Evolutionary conservation across 768 basidiomycete species (phyloP).

Genomic region (Boletus rufocinnamomeus): DNA sequence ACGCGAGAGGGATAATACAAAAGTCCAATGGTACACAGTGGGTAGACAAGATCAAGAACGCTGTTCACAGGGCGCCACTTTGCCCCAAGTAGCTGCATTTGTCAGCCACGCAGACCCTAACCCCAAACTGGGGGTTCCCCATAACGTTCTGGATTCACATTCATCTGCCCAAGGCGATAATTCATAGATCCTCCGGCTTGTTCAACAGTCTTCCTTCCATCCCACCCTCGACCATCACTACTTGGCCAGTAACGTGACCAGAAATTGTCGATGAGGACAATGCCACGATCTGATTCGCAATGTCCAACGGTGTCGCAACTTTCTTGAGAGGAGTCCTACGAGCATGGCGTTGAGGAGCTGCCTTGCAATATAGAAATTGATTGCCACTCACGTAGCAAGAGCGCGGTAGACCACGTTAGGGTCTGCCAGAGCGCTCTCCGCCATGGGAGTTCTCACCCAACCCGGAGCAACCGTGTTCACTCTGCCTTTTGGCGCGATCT

Average conservation of each 20-base stretch:
- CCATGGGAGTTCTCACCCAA: slow-evolving; percentile 68
- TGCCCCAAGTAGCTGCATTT: slow-evolving; percentile 4
- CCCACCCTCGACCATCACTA: slow-evolving; percentile 72
- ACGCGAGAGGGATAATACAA: background rate
- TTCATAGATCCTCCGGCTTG: slow-evolving; percentile 37
- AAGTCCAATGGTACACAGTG: background rate
- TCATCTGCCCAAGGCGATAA: background rate
- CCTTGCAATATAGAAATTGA: background rate
- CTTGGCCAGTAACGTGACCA: slow-evolving; percentile 71
- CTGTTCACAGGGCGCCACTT: background rate
- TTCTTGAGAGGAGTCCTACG: slow-evolving; percentile 69
- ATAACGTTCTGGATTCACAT: background rate
- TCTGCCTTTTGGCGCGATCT: slow-evolving; percentile 67
- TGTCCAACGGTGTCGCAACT: slow-evolving; percentile 58
- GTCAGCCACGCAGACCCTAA: slow-evolving; percentile 31
- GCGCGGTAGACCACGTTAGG: slow-evolving; percentile 55
- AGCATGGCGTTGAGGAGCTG: background rate
- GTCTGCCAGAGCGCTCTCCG: slow-evolving; percentile 55
- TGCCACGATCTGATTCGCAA: slow-evolving; percentile 64
- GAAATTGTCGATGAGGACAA: slow-evolving; percentile 62
- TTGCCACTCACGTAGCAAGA: slow-evolving; percentile 60
- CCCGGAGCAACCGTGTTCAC: slow-evolving; percentile 73
- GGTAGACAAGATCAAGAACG: slow-evolving; percentile 12
- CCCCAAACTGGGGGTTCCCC: slow-evolving; percentile 16
- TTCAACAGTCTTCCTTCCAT: slow-evolving; percentile 73